Evolutionary conservation across 495 filamentous ascomycete genomes (phyloP).

Genomic region (Daldinia vernicosa): DNA sequence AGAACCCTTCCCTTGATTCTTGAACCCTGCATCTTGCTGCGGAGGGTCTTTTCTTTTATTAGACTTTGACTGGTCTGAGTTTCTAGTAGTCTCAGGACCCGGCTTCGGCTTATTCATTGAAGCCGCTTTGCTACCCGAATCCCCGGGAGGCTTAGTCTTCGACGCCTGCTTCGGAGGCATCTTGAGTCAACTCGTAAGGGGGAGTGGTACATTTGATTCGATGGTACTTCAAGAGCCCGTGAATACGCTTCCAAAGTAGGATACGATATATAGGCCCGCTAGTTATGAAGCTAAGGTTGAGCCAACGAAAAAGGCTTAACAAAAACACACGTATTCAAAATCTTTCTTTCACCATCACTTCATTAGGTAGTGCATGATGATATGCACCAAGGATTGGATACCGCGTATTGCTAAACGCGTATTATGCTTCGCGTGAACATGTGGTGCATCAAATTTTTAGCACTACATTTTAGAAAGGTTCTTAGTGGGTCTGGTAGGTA

Average conservation of each 20-base stretch:
- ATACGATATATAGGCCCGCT: background rate
- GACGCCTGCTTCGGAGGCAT: slow-evolving; percentile 39
- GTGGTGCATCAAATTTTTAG: slow-evolving; percentile 7
- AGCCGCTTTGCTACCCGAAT: slow-evolving; percentile 4
- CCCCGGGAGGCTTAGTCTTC: slow-evolving; percentile 20
- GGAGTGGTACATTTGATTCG: background rate
- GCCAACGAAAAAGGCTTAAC: background rate
- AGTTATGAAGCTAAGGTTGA: background rate
- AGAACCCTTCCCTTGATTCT: slow-evolving; percentile 47
- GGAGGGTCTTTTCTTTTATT: slow-evolving; percentile 42
- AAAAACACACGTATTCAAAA: background rate
- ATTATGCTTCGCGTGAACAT: background rate
- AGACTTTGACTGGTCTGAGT: slow-evolving; percentile 12
- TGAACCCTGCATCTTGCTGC: slow-evolving; percentile 20
- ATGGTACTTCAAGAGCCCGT: background rate
- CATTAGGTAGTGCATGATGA: background rate
- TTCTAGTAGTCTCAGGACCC: slow-evolving; percentile 3
- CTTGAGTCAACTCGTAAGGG: slow-evolving; percentile 1
- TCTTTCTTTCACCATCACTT: background rate
- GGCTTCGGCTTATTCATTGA: slow-evolving; percentile 10
- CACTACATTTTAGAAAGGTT: background rate
- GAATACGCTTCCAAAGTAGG: background rate
- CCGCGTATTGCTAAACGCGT: slow-evolving; percentile 3
- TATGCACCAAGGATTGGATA: background rate
- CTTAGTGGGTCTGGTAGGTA: background rate